A percentile compares a stretch with the other conserved stretches of the same genome.
phyloP scores from a whole-genome alignment of 2,329 filamentous ascomycete species.

The Didymella segeticola region DNA sequence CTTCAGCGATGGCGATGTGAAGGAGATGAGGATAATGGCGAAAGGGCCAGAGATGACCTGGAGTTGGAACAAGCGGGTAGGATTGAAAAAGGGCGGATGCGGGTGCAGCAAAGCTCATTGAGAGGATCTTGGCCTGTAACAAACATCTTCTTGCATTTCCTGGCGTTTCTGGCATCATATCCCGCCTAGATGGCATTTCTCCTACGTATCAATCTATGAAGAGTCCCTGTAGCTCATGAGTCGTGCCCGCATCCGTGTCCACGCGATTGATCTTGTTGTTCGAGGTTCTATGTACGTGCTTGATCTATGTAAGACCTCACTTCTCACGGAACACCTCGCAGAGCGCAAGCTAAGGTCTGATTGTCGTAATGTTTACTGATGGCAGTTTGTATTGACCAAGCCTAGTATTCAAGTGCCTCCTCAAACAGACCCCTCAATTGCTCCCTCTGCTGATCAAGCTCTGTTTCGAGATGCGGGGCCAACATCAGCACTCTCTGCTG shows the following conservation, averaged over 20 bases:
- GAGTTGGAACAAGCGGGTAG: conserved; percentile 46
- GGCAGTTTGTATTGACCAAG: too few species aligned
- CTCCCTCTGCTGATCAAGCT: conserved; percentile 57
- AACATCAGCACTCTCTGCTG: conserved; percentile 90
- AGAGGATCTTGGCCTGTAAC: not conserved
- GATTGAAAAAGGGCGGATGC: conserved; percentile 24
- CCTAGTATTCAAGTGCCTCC: conserved; percentile 52
- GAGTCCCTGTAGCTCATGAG: too few species aligned
- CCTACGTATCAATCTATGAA: not conserved
- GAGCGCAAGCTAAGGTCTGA: too few species aligned
- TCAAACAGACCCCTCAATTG: conserved; percentile 57
- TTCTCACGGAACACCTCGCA: too few species aligned
- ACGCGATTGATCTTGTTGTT: too few species aligned
- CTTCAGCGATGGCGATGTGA: conserved; percentile 34
- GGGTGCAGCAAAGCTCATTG: conserved; percentile 33
- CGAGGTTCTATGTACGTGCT: too few species aligned
- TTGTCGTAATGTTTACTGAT: too few species aligned
- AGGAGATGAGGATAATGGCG: conserved; percentile 38
- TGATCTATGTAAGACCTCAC: too few species aligned
- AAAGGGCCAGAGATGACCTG: conserved; percentile 37
- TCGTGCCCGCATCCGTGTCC: too few species aligned
- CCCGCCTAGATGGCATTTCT: not conserved
- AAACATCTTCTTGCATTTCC: not conserved
- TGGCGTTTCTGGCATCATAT: not conserved
- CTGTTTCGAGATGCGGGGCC: conserved; percentile 74